A percentile compares a stretch with the other conserved stretches of the same genome.
These are phyloP conservation scores for Calocera cornea DNA, from an alignment of 768 basidiomycete species.

Conservation along the genomic window DNA sequence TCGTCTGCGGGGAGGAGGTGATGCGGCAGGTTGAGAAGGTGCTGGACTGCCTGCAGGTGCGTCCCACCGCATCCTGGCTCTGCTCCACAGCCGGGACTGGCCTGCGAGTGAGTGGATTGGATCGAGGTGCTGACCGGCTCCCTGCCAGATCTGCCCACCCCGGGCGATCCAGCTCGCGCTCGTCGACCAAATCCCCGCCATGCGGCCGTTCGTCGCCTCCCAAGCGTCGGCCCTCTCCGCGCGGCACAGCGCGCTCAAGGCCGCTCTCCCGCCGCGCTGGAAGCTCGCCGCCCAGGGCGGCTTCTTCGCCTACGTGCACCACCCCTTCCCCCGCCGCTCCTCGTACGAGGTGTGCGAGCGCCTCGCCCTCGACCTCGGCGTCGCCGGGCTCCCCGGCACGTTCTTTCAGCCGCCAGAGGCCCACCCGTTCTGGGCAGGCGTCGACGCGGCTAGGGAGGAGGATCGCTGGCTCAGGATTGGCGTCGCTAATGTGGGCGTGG, in stretches of 20 bases:
- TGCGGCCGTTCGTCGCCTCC: conserved; percentile 39
- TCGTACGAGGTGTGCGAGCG: conserved; percentile 43
- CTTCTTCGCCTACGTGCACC: conserved; percentile 65
- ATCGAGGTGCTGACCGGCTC: conserved; percentile 5
- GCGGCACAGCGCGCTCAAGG: conserved; percentile 45
- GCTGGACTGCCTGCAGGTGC: conserved; percentile 58
- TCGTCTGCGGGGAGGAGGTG: conserved; percentile 47
- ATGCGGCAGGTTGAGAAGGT: conserved; percentile 41
- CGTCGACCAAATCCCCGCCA: conserved; percentile 35
- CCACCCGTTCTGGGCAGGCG: conserved; percentile 14
- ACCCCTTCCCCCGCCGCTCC: conserved; percentile 39
- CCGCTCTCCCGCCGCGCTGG: conserved; percentile 42
- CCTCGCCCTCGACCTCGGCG: conserved; percentile 48
- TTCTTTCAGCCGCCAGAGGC: conserved; percentile 39
- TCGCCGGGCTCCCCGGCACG: conserved; percentile 48
- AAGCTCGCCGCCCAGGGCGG: conserved; percentile 50
- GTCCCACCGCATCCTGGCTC: conserved; percentile 10
- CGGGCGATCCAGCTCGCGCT: conserved; percentile 59
- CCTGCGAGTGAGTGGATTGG: neutral
- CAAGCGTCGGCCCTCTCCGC: conserved; percentile 37
- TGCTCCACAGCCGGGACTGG: neutral
- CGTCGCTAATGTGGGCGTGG: conserved; percentile 66
- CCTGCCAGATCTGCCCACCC: conserved; percentile 48
- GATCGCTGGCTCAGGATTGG: conserved; percentile 65
- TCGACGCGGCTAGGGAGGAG: conserved; percentile 27